Evolutionary conservation across 306 rosid species (phyloP), one percentile per base, ranked within the genome.

Genomic region (Cyclanthera cordifolia): DNA sequence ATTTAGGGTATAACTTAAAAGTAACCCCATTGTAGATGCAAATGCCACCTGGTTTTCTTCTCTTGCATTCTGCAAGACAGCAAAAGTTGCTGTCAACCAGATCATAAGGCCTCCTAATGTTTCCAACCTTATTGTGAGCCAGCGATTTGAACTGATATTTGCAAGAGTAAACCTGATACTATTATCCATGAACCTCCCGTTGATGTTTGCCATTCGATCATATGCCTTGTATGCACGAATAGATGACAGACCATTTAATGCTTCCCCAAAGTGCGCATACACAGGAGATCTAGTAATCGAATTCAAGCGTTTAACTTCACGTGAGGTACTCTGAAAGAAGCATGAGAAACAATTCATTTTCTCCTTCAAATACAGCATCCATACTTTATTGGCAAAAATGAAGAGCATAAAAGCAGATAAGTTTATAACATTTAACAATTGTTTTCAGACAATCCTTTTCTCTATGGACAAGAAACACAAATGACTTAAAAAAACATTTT

Each of bases 201-300:
- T 91, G 3, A 85, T 84, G 41, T 50, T 69, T 25, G 90, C 87
- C 85, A 91, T 87, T 84, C 88, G 85, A 69, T 82, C 90, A 79
- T 85, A 87, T 3, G 92, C 92, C 76, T 88, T 84, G 75, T 88
- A 91, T 21, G 92, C 95, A 0, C 97, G 87, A 60, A 91, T 87
- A 71, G 84, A 79, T 30, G 92, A 76, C 67, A 88, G 80, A 64
- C 97, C 97, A 73, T 88, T 88, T 82, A 91, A 55, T 32, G 95
- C 79, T 87, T 91, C 97, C 49, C 96, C 97, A 72, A 91, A 91
- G 53, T 88, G 97, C 25, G 96, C 96, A 71, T 91, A 91, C 76
- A 88, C 80, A 30, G 97, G 97, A 57, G 97, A 91, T 74, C 96
- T 85, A 51, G 87, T 84, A 53, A 88, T 85, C 39, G 96, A 87